Evolutionary conservation across 116 monocot species (phyloP).

Genomic region (Cymodocea nodosa): DNA sequence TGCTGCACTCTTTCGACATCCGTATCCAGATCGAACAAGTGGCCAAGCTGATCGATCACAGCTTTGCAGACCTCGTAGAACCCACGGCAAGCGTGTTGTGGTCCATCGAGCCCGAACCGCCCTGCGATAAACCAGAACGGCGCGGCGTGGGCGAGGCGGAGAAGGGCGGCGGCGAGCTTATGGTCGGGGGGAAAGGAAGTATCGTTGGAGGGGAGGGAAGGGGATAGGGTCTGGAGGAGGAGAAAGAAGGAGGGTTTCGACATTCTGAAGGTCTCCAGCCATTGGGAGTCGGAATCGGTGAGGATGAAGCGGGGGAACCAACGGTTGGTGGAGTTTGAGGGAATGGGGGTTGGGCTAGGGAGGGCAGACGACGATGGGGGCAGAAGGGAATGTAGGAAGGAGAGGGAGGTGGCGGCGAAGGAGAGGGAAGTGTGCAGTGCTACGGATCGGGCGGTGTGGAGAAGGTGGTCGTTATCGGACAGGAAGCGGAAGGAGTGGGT

Average conservation of each 20-base stretch:
- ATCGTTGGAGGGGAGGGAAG: slow-evolving; percentile 18
- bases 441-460: slow-evolving; percentile 10
- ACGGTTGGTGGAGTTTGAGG: slow-evolving; percentile 7
- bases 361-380: slow-evolving; percentile 3
- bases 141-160: slow-evolving; percentile 72
- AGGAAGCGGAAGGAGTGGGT: slow-evolving; percentile 10
- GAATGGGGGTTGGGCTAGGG: slow-evolving; percentile 13
- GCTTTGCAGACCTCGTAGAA: slow-evolving; percentile 60
- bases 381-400: slow-evolving; percentile 26
- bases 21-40: slow-evolving; percentile 39
- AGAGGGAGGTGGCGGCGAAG: slow-evolving; percentile 25
- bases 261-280: slow-evolving; percentile 46
- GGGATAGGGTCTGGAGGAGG: slow-evolving; percentile 52
- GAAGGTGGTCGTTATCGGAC: slow-evolving; percentile 8
- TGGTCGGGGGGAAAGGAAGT: slow-evolving; percentile 30
- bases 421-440: slow-evolving; percentile 9
- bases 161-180: slow-evolving; percentile 68
- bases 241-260: slow-evolving; percentile 40
- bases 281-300: slow-evolving; percentile 21
- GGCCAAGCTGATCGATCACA: slow-evolving; percentile 27
- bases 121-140: slow-evolving; percentile 31
- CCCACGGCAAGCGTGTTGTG: slow-evolving; percentile 36
- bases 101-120: slow-evolving; percentile 37
- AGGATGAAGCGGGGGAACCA: slow-evolving; percentile 41
- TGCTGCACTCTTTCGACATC: slow-evolving; percentile 26